Base-by-base conservation (phyloP, 2,329 filamentous ascomycete genomes). In the Scortechinia acanthostroma region DNA sequence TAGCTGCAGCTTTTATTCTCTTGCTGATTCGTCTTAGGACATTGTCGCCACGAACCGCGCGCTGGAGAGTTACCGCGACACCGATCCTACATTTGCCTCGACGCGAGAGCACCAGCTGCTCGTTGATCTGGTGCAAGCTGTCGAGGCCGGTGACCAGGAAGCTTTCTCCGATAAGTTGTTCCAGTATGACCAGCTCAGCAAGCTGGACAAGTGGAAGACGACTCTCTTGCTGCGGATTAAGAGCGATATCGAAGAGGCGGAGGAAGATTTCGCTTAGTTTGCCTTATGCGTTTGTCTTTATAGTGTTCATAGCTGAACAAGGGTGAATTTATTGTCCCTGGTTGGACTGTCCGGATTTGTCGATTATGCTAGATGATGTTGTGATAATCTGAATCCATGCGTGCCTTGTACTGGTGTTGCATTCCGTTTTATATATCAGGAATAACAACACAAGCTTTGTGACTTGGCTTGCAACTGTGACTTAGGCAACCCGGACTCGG, bases 161-260 rank as follows among this genome's bases (percentile, higher is more conserved):
- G 73, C 76, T 49, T 97, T 95, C 57, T 79, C 85, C 19, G 88
- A 95, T 58, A 90, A 91, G 62, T 66, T 93, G 51, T 95, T 86
- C 71, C 83, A 91, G 62, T 97, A 80, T 59, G 90, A 96, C 62
- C 88, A 94, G 69, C 74, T 95, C 69, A 93, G 83, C 69, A 93
- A 93, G 73, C 69, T 97, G 58, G 91, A 96, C 61, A 93, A 91
- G 71, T 97, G 91, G 91, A 95, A 96, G 84, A 95, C 88, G 43
- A 88, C 85, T 22, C 70, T 95, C 47, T 65, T 95, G 50, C 69
- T 95, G 58, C 78, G 82, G 54, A 76, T 96, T 57, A 96, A 96
- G 82, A 83, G 83, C 56, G 74, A 74, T 45, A 94, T 95, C 55
- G 85, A 91, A 66, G 71, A 6, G 30, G 13, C 43, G 75, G 80